Evolutionary conservation across 495 filamentous ascomycete species (phyloP).

Genomic region (Hypoxylon rickii): DNA sequence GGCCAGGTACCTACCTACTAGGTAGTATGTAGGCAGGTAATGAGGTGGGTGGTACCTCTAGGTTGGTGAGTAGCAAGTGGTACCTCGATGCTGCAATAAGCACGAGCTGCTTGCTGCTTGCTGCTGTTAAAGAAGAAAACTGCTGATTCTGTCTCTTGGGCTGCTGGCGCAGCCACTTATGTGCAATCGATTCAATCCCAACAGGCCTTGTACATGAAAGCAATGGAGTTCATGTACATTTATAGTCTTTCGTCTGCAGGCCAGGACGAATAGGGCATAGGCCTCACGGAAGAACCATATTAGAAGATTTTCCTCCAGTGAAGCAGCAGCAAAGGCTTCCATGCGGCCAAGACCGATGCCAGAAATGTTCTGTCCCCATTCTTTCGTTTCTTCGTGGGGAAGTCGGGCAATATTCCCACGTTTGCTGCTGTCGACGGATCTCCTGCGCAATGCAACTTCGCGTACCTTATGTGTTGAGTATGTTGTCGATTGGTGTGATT

Average conservation of each 20-base stretch:
- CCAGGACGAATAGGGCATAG: constrained; percentile 21
- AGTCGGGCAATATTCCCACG: constrained; percentile 27
- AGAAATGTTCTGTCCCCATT: constrained; percentile 12
- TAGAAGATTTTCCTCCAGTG: constrained; percentile 35
- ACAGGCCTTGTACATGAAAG: constrained; percentile 6
- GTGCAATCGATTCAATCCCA: constrained; percentile 7
- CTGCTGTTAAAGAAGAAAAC: constrained; percentile 13
- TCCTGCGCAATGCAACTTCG: constrained; percentile 15
- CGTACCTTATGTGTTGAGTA: constrained; percentile 11
- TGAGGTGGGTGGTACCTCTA: constrained; percentile 23
- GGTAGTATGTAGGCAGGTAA: no score
- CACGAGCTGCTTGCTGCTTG: constrained; percentile 5
- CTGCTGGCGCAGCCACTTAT: constrained; percentile 18
- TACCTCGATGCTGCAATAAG: background rate
- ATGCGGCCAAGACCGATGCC: constrained; percentile 15
- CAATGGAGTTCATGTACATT: constrained; percentile 5
- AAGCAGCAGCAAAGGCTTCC: constrained; percentile 8
- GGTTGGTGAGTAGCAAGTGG: constrained; percentile 13
- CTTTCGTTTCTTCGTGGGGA: constrained; percentile 5
- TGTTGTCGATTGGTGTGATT: no score
- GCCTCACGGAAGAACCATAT: constrained; percentile 25
- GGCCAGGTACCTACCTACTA: no score
- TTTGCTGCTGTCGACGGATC: constrained; percentile 13
- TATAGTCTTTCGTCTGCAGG: constrained; percentile 19
- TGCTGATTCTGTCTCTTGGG: constrained; percentile 15